Evolutionary conservation across 768 basidiomycete genomes (phyloP).

Genomic region (Rhizopogon vulgaris): DNA sequence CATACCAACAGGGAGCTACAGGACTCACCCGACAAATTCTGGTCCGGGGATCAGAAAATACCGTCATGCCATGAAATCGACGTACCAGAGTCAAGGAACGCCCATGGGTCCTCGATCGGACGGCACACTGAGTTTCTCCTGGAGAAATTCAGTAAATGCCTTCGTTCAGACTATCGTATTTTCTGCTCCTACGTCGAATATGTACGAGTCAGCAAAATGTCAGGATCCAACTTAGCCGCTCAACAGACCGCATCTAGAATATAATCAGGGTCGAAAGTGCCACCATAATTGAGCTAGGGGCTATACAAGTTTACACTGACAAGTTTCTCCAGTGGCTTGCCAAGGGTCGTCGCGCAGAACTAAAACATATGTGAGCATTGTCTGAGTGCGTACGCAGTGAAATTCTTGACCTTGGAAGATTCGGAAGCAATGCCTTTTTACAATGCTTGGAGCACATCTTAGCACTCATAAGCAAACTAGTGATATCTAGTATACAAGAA

Average conservation of each 20-base stretch:
- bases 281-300: constrained; percentile 52
- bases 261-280: constrained; percentile 63
- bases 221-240: neutral
- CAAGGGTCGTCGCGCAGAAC: constrained; percentile 47
- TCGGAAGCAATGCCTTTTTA: constrained; percentile 41
- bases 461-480: too few relatives aligned
- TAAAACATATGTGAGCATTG: constrained; percentile 17
- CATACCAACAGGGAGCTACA: too few relatives aligned
- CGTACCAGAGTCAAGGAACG: neutral
- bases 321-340: constrained; percentile 50
- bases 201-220: constrained; percentile 5
- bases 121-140: constrained; percentile 43
- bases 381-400: constrained; percentile 21
- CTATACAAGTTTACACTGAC: constrained; percentile 53
- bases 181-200: constrained; percentile 46
- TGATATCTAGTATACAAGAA: too few relatives aligned
- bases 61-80: neutral
- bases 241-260: constrained; percentile 43
- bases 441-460: too few relatives aligned
- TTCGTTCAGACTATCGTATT: constrained; percentile 51
- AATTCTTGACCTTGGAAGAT: constrained; percentile 45
- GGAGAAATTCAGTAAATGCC: constrained; percentile 46
- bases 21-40: too few relatives aligned
- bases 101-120: constrained; percentile 59
- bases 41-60: constrained; percentile 22